Conservation (phyloP, 1,284 basidiomycete species). For the Laetiporus sulphureus region DNA sequence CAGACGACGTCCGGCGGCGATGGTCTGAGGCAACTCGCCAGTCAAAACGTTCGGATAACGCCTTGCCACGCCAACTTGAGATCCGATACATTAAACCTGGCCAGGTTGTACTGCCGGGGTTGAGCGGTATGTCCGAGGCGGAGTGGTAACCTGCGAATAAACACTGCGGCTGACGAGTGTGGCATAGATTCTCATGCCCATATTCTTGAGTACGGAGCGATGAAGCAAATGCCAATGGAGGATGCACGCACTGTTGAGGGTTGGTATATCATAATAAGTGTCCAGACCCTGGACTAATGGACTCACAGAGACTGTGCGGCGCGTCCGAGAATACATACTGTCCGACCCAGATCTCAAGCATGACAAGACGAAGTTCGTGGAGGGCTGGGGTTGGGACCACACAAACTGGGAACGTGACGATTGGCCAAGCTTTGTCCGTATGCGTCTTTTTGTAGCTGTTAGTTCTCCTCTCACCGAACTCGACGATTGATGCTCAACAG, state of each 20-base stretch:
- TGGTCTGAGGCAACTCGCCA: conserved; percentile 26
- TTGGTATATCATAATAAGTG: too few relatives aligned
- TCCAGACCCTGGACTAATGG: too few relatives aligned
- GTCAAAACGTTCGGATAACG: neutral
- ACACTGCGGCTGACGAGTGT: conserved; percentile 2
- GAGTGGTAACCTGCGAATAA: conserved; percentile 2
- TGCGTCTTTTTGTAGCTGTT: conserved; percentile 3
- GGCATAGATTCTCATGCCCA: conserved; percentile 77
- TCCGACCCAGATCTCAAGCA: conserved; percentile 45
- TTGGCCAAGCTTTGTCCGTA: conserved; percentile 72
- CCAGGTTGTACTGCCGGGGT: conserved; percentile 58
- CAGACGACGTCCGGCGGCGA: conserved; percentile 38
- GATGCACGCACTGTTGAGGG: conserved; percentile 56
- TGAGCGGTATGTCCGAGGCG: conserved; percentile 52
- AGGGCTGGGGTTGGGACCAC: conserved; percentile 92
- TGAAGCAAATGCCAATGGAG: conserved; percentile 57
- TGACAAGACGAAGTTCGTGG: conserved; percentile 58
- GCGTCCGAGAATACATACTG: conserved; percentile 62
- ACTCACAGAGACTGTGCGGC: conserved; percentile 51
- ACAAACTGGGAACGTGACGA: conserved; percentile 60
- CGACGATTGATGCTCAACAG: conserved; percentile 30
- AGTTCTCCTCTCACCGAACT: neutral
- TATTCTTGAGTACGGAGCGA: conserved; percentile 70
- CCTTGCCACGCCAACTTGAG: conserved; percentile 7
- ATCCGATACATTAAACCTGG: conserved; percentile 46